Evolutionary conservation across 1,284 basidiomycete species (phyloP), one percentile per base, ranked within the genome.

Genomic region (Sphaerobolus stellatus): DNA sequence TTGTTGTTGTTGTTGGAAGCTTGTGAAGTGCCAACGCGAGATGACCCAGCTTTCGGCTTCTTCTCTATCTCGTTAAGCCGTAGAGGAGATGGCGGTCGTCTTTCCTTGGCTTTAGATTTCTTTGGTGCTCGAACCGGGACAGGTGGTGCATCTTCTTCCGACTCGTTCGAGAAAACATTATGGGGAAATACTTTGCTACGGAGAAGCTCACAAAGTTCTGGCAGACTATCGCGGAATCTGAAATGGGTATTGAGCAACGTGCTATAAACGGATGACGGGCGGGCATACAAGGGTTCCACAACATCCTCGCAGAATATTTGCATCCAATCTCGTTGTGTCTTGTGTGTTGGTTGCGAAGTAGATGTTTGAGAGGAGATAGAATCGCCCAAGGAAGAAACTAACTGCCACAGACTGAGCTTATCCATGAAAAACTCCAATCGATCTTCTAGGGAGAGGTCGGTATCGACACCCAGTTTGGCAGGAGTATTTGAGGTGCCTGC

Each of bases 361-460:
- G 58, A 66, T 31, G 74, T 73, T 51, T 79, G 64, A 16, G 69
- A 67, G 13, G 65, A 27, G 13, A 6, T 44, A 54, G 58, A 63
- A 34, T 58, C 66, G 30, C 74, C 74, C 52, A 79, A 63, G 14
- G 70, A 67, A 11, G 64, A 68, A 59, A 83, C 70, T 11, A 90
- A 77, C 61, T 90, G 88, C 86, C 88, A 88, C 68, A 79, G 82
- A 4, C 83, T 84, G 4, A 90, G 68, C 62, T 83, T 86, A 68
- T 90, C 88, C 83, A 88, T 87, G 66, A 86, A 83, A 2, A 75
- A 72, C 64, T 90, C 88, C 2, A 90, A 68, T 13, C 76, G 75
- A 31, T 84, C 82, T 52, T 80, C 79, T 1, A 74, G 59, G 14
- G 33, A 18, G 11, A 50, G 13, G 14, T 34, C 11, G 13, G 31